Evolutionary conservation across 2,329 filamentous ascomycete species (phyloP).

Genomic region (Sporothrix phasma): DNA sequence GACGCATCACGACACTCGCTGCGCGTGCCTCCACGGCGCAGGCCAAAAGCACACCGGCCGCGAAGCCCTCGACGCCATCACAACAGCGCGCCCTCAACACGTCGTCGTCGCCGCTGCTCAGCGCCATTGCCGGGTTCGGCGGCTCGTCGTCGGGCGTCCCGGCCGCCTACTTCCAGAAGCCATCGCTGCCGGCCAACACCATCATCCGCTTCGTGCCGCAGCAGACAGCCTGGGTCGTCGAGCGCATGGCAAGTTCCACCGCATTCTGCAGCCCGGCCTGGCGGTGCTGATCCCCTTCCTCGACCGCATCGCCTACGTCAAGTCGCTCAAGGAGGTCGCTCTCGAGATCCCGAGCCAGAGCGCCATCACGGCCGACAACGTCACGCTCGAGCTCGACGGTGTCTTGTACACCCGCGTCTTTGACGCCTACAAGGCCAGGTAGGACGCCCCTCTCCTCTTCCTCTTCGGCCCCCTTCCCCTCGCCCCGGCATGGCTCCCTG

Average conservation of each 20-base stretch:
- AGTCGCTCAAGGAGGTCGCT: slow-evolving; percentile 89
- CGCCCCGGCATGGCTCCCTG: neutral
- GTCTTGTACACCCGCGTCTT: slow-evolving; percentile 94
- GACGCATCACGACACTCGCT: slow-evolving; percentile 7
- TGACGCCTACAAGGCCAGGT: slow-evolving; percentile 81
- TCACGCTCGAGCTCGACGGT: slow-evolving; percentile 90
- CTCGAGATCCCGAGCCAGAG: slow-evolving; percentile 97
- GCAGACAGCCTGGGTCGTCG: slow-evolving; percentile 98
- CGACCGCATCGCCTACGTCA: slow-evolving; percentile 95
- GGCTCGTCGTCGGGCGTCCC: slow-evolving; percentile 29
- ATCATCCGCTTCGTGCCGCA: slow-evolving; percentile 96
- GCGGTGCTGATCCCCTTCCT: slow-evolving; percentile 82
- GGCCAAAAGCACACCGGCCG: neutral
- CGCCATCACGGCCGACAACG: slow-evolving; percentile 97
- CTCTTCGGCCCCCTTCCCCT: neutral
- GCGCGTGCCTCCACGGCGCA: neutral
- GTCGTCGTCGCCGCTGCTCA: slow-evolving; percentile 21
- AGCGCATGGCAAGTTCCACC: slow-evolving; percentile 96
- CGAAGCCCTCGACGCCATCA: neutral
- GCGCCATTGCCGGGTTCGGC: slow-evolving; percentile 23
- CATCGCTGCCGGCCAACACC: slow-evolving; percentile 78
- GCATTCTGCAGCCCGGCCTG: slow-evolving; percentile 84
- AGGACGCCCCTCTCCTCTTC: neutral
- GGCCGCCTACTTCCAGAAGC: slow-evolving; percentile 70
- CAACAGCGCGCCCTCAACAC: slow-evolving; percentile 20